These are phyloP conservation scores for Solanum habrochaites DNA, from an alignment of 257 asterid species.

Conservation along the genomic window DNA sequence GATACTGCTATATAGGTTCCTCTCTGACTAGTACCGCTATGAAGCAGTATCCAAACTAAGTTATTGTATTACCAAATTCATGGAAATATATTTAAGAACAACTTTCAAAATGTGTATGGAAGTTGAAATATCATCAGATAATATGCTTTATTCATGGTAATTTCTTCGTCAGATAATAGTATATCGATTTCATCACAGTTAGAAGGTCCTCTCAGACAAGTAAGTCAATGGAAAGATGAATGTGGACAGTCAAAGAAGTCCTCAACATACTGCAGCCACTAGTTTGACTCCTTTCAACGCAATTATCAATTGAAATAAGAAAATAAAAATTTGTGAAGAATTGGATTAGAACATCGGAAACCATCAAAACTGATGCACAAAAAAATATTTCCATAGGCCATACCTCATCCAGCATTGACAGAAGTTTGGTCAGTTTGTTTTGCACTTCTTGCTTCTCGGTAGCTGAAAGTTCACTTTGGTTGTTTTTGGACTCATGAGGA, in stretches of 20 bases:
- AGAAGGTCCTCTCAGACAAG: not conserved
- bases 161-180: not conserved
- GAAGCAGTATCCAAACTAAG: not conserved
- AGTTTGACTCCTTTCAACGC: not conserved
- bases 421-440: slow-evolving; percentile 55
- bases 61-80: not conserved
- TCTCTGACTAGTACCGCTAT: not conserved
- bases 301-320: not conserved
- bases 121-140: not conserved
- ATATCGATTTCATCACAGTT: not conserved
- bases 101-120: not conserved
- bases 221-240: not conserved
- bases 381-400: not conserved
- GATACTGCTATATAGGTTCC: not conserved
- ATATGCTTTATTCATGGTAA: not conserved
- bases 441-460: slow-evolving; percentile 76
- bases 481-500: slow-evolving; percentile 22
- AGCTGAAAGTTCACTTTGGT: slow-evolving; percentile 33
- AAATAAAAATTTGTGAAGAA: not conserved
- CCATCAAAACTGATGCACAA: not conserved
- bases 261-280: not conserved
- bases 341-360: not conserved
- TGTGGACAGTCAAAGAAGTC: not conserved
- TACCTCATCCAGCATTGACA: slow-evolving; percentile 83
- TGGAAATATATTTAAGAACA: not conserved